Evolutionary conservation across 2,329 filamentous ascomycete genomes (phyloP).

Genomic region (Ophiostoma ips): DNA sequence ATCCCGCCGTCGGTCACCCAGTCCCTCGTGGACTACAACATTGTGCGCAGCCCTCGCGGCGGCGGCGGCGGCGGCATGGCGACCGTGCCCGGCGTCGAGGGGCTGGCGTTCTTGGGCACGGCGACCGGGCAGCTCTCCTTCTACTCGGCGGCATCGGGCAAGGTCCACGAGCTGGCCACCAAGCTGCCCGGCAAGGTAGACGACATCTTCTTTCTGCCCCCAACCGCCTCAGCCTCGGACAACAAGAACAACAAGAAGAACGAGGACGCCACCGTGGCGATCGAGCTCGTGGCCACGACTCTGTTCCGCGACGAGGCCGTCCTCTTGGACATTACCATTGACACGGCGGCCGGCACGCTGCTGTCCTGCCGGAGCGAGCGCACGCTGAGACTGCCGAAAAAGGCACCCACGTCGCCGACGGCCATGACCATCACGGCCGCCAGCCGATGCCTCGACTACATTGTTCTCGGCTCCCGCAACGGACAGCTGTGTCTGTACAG

Average conservation of each 20-base stretch:
- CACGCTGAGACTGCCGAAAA: background rate
- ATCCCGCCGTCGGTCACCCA: slow-evolving; percentile 21
- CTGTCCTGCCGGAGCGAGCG: background rate
- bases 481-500: slow-evolving; percentile 32
- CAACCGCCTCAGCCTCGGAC: background rate
- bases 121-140: slow-evolving; percentile 34
- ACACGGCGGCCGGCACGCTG: background rate
- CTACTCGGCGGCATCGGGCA: slow-evolving; percentile 21
- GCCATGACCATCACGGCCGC: slow-evolving; percentile 9
- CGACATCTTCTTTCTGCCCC: slow-evolving; percentile 32
- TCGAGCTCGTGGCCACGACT: slow-evolving; percentile 29
- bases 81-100: slow-evolving; percentile 15
- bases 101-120: slow-evolving; percentile 34
- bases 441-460: slow-evolving; percentile 14
- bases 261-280: background rate
- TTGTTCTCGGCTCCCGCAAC: slow-evolving; percentile 41
- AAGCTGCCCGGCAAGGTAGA: slow-evolving; percentile 34
- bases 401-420: background rate
- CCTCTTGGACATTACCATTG: slow-evolving; percentile 3
- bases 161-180: slow-evolving; percentile 16
- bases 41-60: slow-evolving; percentile 24
- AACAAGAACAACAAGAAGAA: background rate
- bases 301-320: slow-evolving; percentile 30
- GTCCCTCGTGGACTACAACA: slow-evolving; percentile 33
- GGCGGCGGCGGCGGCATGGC: slow-evolving; percentile 7